Base-by-base conservation (phyloP, 163 green algal species). In the Coccomyxa subellipsoidea region DNA sequence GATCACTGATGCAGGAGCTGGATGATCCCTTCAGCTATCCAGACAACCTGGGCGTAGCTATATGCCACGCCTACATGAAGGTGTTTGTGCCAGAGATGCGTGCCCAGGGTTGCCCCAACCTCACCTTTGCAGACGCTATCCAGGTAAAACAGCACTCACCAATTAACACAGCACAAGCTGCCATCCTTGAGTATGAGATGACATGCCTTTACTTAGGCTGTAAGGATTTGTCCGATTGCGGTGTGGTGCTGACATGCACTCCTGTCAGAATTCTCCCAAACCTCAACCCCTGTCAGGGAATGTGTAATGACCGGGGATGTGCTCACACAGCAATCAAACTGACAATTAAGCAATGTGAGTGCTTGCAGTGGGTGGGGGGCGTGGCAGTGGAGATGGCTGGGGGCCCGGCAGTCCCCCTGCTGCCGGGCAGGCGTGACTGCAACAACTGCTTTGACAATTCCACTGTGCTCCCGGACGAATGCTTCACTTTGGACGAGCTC, bases 331-430 rank as follows among this genome's bases (percentile, higher is more conserved):
- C n/a, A n/a, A n/a, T n/a, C n/a, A n/a, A n/a, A n/a, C n/a, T n/a
- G n/a, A n/a, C n/a, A n/a, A n/a, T n/a, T n/a, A n/a, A n/a, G n/a
- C n/a, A n/a, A n/a, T n/a, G 6, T 72, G 27, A 31, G 7, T 73
- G 21, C 18, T 8, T 36, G 8, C 66, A 73, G 66, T 73, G 66
- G 66, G 66, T 73, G 66, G 66, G 29, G n/a, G 66, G n/a, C 29
- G 66, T 73, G 66, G 66, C 66, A 36, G 66, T 73, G 66, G 66
- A 73, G 66, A 32, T 73, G n/a, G 66, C 66, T 10, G 66, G 66
- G 66, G 66, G 66, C 1, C 66, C 66, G 29, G 66, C 66, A 27
- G n/a, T 7, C 15, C 66, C 66, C 1, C 27, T 73, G 66, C 66
- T 73, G 66, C 7, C 7, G 4, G 66, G 66, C 18, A 27, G 66